Base-by-base conservation (phyloP, 495 filamentous ascomycete species). In the Penicillium cosmopolitanum region DNA sequence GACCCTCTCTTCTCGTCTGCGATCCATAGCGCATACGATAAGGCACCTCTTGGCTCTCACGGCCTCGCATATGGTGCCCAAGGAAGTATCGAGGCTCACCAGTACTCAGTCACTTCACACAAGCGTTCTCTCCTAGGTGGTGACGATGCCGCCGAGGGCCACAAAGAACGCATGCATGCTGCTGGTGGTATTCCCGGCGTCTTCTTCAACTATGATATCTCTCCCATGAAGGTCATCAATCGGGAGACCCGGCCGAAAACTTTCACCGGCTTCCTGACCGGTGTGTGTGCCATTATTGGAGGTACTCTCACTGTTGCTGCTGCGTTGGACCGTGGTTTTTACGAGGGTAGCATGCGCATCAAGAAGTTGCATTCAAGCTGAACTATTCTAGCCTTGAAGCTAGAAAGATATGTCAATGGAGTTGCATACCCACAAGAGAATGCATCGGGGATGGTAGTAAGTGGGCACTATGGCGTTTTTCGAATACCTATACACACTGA, bases 191-290 rank as follows among this genome's bases (percentile, higher is more conserved):
- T 98, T 66, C 95, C 95, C 3, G 96, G 96, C 5, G 93, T 98
- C 12, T 98, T 98, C 81, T 97, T 98, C 79, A 95, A 91, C 61
- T 98, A 98, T 67, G 95, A 99, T 71, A 98, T 99, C 76, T 98
- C 95, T 3, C 95, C 95, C 31, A 98, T 99, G 96, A 99, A 98
- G 76, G 96, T 99, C 44, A 89, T 99, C 78, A 99, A 98, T 80
- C 86, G 92, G 42, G 95, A 99, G 79, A 89, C 89, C 60, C 86
- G 91, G 18, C 77, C 86, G 16, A 97, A 97, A 78, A 86, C 87
- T 15, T 94, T 98, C 73, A 84, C 89, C 1, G 89, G 90, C 5
- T 98, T 99, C 79, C 67, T 99, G 44, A 92, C 94, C 2, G 95
- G 96, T 48, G 85, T 98, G 7, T 98, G 95, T 69, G 93, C 95